Percentiles rank a stretch among this genome's conserved stretches.
phyloP scores from a whole-genome alignment of 371 early-diverging fungal genomes.

The Mucor saturninus region DNA sequence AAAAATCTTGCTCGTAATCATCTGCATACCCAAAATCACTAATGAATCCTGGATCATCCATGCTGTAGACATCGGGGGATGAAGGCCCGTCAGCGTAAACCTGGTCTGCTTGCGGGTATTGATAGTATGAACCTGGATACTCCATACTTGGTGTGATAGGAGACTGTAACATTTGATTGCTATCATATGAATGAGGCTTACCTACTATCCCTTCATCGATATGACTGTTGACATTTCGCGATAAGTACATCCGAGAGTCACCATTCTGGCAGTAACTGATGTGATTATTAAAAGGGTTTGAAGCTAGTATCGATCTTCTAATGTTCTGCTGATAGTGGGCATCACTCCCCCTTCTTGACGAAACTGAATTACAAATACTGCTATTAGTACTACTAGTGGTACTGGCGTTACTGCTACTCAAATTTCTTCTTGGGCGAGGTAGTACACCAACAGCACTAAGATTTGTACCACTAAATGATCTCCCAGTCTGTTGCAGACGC shows the following conservation, averaged over 20 bases:
- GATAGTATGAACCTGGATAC: conserved; percentile 8
- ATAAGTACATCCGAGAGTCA: conserved; percentile 8
- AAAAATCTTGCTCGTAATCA: conserved; percentile 16
- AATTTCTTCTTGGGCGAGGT: conserved; percentile 6
- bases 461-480: conserved; percentile 6
- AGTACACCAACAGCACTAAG: conserved; percentile 18
- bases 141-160: conserved; percentile 11
- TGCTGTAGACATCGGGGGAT: not conserved
- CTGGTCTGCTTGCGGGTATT: not conserved
- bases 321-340: not conserved
- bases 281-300: no score
- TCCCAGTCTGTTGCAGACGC: conserved; percentile 20
- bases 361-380: conserved; percentile 2
- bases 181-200: conserved; percentile 5
- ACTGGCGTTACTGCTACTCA: conserved; percentile 22
- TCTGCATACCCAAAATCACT: conserved; percentile 39
- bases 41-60: conserved; percentile 43
- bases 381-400: conserved; percentile 22
- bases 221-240: not conserved
- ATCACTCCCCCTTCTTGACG: conserved; percentile 3
- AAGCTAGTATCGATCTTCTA: not conserved
- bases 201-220: not conserved
- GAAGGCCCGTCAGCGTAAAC: not conserved
- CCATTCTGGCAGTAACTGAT: not conserved
- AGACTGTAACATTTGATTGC: not conserved